Percentiles rank a stretch among this genome's conserved stretches.
These are phyloP conservation scores for Gossypium davidsonii DNA, from an alignment of 441 rosid genomes.

Conservation along the genomic window DNA sequence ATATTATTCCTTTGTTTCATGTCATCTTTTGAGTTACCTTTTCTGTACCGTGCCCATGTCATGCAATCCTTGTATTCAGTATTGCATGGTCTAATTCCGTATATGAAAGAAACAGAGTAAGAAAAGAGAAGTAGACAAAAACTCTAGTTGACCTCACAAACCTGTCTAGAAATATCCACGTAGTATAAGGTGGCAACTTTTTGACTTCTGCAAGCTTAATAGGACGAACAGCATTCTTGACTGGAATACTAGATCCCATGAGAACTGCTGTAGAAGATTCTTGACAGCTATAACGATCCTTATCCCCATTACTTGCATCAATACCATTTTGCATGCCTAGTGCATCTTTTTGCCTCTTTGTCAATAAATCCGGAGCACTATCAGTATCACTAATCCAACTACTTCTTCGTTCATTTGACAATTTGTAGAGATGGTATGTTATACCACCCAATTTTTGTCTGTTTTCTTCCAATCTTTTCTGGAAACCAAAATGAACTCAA, in stretches of 20 bases:
- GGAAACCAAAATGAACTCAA: conserved; percentile 14
- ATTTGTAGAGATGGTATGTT: conserved; percentile 42
- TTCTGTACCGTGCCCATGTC: too few species aligned
- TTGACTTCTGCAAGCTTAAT: conserved; percentile 70
- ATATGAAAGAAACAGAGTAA: background rate
- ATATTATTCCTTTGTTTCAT: too few species aligned
- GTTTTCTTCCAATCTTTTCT: conserved; percentile 82
- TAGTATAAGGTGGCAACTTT: conserved; percentile 88
- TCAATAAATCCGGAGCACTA: conserved; percentile 49
- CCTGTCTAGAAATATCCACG: conserved; percentile 98
- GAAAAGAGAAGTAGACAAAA: background rate
- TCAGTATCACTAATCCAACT: conserved; percentile 24
- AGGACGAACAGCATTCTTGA: conserved; percentile 71
- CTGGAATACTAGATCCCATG: conserved; percentile 73
- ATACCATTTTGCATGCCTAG: conserved; percentile 55
- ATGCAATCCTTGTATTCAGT: too few species aligned
- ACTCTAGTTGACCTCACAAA: conserved; percentile 16
- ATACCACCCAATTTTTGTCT: conserved; percentile 48
- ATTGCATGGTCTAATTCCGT: too few species aligned
- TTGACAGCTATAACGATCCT: conserved; percentile 37
- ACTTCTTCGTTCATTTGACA: conserved; percentile 53
- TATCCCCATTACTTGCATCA: conserved; percentile 47
- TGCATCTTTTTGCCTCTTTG: conserved; percentile 75
- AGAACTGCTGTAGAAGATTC: conserved; percentile 63
- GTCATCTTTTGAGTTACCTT: too few species aligned